Evolutionary conservation across 345 rosid genomes (phyloP).

Genomic region (Dovyalis caffra): DNA sequence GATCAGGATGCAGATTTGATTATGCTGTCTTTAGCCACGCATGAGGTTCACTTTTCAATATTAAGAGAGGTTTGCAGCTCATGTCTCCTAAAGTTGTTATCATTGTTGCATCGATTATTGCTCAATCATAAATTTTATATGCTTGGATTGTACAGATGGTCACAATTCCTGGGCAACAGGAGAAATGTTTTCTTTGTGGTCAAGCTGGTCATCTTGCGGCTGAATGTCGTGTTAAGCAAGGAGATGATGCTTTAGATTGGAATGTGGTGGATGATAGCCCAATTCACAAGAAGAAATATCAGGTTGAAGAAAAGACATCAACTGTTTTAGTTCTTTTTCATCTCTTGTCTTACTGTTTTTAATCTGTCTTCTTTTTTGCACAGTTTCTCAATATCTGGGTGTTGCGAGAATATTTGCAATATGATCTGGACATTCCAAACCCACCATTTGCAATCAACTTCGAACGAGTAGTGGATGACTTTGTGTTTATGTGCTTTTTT

Average conservation of each 20-base stretch:
- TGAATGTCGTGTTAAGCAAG: constrained; percentile 74
- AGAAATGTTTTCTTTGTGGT: constrained; percentile 87
- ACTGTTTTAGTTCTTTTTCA: not conserved
- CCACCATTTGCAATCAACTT: constrained; percentile 82
- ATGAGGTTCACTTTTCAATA: constrained; percentile 96
- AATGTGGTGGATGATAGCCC: constrained; percentile 65
- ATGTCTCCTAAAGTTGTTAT: constrained; percentile 12
- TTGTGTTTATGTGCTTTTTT: constrained; percentile 95
- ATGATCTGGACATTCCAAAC: constrained; percentile 76
- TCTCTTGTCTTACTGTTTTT: not conserved
- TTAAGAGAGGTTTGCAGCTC: constrained; percentile 75
- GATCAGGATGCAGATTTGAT: constrained; percentile 96
- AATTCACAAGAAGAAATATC: constrained; percentile 95
- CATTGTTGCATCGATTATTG: not conserved
- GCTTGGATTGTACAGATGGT: constrained; percentile 53
- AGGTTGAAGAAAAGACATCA: constrained; percentile 47
- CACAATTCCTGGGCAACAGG: constrained; percentile 88
- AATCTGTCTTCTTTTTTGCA: constrained; percentile 19
- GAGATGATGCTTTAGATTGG: constrained; percentile 35
- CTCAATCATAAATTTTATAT: constrained; percentile 6
- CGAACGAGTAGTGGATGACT: constrained; percentile 91
- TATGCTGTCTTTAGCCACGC: constrained; percentile 94
- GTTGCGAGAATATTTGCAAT: constrained; percentile 82
- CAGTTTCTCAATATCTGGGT: constrained; percentile 97
- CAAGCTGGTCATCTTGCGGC: constrained; percentile 97